A percentile compares a stretch with the other conserved stretches of the same genome.
Conservation (phyloP, 305 asterid genomes). For the Galium porrigens region DNA sequence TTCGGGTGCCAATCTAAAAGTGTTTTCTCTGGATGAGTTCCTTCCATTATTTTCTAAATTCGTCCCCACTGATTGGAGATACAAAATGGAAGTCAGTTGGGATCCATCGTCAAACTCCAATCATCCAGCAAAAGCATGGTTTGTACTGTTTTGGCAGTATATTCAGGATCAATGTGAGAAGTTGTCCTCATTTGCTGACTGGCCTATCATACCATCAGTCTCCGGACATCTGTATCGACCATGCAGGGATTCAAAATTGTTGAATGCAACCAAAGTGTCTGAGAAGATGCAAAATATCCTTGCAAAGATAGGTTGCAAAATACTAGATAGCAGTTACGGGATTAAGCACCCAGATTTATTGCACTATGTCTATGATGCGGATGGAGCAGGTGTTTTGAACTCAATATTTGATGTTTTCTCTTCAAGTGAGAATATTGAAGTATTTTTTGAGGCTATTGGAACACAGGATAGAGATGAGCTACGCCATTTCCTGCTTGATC, state of each 20-base stretch:
- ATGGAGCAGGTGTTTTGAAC: constrained; percentile 61
- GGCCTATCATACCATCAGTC: constrained; percentile 83
- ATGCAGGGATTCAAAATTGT: constrained; percentile 43
- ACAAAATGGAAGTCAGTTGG: constrained; percentile 52
- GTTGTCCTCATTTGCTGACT: constrained; percentile 62
- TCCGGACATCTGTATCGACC: constrained; percentile 70
- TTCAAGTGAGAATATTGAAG: constrained; percentile 42
- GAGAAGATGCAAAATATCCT: constrained; percentile 53
- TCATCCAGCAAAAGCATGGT: constrained; percentile 67
- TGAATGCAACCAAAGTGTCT: constrained; percentile 44
- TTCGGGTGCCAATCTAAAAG: constrained; percentile 58
- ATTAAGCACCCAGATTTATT: constrained; percentile 58
- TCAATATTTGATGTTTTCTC: constrained; percentile 55
- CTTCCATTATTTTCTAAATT: constrained; percentile 46
- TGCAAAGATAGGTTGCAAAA: constrained; percentile 71
- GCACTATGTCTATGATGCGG: constrained; percentile 52
- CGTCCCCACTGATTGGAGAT: constrained; percentile 75
- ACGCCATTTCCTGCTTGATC: constrained; percentile 64
- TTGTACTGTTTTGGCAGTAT: constrained; percentile 71
- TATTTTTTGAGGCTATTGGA: constrained; percentile 54
- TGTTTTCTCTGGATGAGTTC: constrained; percentile 46
- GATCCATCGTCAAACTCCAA: constrained; percentile 44
- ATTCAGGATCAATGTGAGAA: constrained; percentile 49
- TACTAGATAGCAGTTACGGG: constrained; percentile 45
- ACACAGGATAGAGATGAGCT: constrained; percentile 75